Conservation (phyloP, 805 yeast species). For the Ogataea pilisensis region DNA sequence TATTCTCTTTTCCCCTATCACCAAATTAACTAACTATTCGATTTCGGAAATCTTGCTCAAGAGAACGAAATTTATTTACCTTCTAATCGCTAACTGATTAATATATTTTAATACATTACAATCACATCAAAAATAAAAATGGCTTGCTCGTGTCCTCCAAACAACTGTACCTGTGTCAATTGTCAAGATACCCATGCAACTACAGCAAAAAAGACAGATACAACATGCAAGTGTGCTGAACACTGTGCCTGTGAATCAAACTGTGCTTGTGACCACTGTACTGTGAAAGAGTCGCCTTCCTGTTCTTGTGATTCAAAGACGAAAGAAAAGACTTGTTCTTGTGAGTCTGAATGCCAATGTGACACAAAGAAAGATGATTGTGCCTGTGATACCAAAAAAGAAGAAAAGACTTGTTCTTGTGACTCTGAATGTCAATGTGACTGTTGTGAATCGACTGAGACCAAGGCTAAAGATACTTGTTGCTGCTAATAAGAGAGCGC, state of each 20-base stretch:
- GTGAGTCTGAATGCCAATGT: slow-evolving; percentile 3
- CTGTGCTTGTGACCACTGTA: no score
- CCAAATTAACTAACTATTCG: not conserved
- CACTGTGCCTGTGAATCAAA: not conserved
- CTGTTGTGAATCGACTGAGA: not conserved
- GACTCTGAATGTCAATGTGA: not conserved
- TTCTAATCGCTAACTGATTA: no score
- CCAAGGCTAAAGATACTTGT: not conserved
- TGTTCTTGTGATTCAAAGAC: slow-evolving; percentile 5
- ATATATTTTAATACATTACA: no score
- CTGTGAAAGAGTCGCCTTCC: no score
- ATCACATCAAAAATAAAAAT: no score
- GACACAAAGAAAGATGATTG: slow-evolving; percentile 1
- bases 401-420: not conserved
- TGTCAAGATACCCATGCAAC: no score
- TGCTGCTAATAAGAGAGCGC: not conserved
- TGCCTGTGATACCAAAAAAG: slow-evolving; percentile 3
- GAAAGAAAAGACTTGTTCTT: not conserved
- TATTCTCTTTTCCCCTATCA: no score
- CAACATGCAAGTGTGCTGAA: not conserved
- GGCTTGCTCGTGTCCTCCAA: slow-evolving; percentile 6
- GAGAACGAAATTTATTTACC: no score
- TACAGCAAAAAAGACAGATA: no score
- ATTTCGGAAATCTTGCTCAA: no score
- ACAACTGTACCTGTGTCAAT: not conserved